These are phyloP conservation scores for Aphanomyces euteiches DNA, from an alignment of 352 stramenopile genomes.

Conservation along the genomic window DNA sequence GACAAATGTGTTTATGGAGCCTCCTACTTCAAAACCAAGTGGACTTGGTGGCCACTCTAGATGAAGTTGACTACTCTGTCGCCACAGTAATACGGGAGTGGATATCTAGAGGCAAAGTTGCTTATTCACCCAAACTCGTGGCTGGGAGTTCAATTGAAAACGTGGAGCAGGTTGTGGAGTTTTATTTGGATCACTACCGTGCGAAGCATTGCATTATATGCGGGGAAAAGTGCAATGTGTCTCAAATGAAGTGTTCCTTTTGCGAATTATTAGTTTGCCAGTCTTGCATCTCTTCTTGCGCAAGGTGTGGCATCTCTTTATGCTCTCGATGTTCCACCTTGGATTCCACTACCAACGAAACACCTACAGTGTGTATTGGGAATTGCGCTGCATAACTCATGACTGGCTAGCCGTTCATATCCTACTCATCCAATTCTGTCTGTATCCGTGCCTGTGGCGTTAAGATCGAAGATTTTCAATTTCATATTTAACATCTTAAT, in stretches of 20 bases:
- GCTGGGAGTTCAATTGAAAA: not conserved
- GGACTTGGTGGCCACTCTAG: not conserved
- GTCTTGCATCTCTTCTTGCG: not conserved
- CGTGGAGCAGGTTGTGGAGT: not conserved
- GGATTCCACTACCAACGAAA: not conserved
- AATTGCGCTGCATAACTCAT: no score
- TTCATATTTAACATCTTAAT: no score
- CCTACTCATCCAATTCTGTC: no score
- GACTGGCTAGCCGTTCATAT: no score
- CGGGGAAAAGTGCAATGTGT: not conserved
- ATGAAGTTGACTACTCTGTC: not conserved
- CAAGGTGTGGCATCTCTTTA: not conserved
- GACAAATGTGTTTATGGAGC: conserved; percentile 13
- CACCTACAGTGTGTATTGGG: no score
- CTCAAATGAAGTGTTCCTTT: not conserved
- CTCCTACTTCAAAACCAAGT: not conserved
- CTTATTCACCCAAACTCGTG: not conserved
- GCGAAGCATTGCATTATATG: not conserved
- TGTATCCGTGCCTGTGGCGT: no score
- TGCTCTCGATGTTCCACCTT: not conserved
- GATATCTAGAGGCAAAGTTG: not conserved
- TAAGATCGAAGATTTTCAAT: no score
- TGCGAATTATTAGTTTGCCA: conserved; percentile 1
- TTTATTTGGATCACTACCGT: not conserved
- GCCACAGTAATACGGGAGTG: not conserved